phyloP scores from a whole-genome alignment of 441 rosid species.

The Isatis lusitanica region DNA sequence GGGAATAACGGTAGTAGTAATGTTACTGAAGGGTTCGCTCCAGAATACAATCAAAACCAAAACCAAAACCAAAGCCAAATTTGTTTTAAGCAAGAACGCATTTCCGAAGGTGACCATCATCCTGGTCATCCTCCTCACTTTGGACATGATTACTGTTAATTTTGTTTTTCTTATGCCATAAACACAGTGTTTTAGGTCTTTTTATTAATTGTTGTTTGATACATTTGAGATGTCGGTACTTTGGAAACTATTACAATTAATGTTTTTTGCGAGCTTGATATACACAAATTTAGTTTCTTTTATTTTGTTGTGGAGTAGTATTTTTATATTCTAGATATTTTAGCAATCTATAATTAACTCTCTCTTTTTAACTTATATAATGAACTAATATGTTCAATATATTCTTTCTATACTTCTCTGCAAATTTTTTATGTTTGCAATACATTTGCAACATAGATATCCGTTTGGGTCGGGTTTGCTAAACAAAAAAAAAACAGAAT shows the following conservation, averaged over 20 bases:
- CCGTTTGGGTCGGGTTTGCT: background rate
- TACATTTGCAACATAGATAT: background rate
- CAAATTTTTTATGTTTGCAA: background rate
- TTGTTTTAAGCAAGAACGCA: constrained; percentile 3
- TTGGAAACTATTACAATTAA: background rate
- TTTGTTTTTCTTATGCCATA: background rate
- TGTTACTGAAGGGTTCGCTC: background rate
- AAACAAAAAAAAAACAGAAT: background rate
- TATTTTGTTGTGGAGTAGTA: background rate
- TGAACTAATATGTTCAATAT: background rate
- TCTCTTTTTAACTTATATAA: background rate
- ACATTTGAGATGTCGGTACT: background rate
- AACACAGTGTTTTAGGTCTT: background rate
- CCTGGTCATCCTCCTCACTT: background rate
- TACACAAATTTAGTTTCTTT: background rate
- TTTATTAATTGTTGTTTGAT: background rate
- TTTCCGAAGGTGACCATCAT: background rate
- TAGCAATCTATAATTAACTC: background rate
- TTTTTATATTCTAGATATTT: constrained; percentile 1
- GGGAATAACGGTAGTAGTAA: background rate
- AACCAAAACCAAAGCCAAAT: background rate
- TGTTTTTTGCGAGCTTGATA: background rate
- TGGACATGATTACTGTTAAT: background rate
- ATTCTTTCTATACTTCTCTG: background rate
- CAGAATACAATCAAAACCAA: background rate